phyloP scores from a whole-genome alignment of 2,329 filamentous ascomycete species.

The Zasmidium angulare region DNA sequence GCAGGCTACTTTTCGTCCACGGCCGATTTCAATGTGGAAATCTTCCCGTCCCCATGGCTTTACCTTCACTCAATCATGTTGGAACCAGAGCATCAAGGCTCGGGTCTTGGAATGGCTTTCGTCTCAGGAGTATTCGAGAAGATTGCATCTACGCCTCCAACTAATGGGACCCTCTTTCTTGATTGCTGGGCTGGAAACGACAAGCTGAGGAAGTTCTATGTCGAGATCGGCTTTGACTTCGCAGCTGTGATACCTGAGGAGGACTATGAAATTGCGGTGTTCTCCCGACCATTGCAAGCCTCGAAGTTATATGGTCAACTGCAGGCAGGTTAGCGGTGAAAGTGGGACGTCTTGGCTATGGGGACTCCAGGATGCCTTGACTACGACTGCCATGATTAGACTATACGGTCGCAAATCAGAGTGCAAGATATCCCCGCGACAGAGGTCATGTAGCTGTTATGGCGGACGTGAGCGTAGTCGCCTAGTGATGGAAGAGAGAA shows the following conservation, averaged over 20 bases:
- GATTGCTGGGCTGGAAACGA: constrained; percentile 17
- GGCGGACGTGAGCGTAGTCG: too few relatives aligned
- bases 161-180: constrained; percentile 11
- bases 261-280: constrained; percentile 14
- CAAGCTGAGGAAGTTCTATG: constrained; percentile 14
- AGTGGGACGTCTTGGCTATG: too few relatives aligned
- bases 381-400: too few relatives aligned
- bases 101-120: constrained; percentile 5
- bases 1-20: constrained; percentile 3
- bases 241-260: constrained; percentile 9
- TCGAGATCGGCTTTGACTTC: constrained; percentile 6
- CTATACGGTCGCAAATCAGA: too few relatives aligned
- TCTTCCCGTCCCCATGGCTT: constrained; percentile 6
- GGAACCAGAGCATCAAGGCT: constrained; percentile 7
- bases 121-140: neutral
- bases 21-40: constrained; percentile 1
- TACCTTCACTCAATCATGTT: constrained; percentile 17
- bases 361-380: too few relatives aligned
- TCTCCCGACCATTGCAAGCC: neutral
- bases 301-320: too few relatives aligned
- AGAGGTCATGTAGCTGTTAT: too few relatives aligned
- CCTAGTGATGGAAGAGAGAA: too few relatives aligned
- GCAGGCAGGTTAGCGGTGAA: too few relatives aligned
- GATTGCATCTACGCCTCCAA: neutral
- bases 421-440: too few relatives aligned